These are phyloP conservation scores for Trichoderma harzianum DNA, from an alignment of 2,329 filamentous ascomycete genomes.

Conservation along the genomic window DNA sequence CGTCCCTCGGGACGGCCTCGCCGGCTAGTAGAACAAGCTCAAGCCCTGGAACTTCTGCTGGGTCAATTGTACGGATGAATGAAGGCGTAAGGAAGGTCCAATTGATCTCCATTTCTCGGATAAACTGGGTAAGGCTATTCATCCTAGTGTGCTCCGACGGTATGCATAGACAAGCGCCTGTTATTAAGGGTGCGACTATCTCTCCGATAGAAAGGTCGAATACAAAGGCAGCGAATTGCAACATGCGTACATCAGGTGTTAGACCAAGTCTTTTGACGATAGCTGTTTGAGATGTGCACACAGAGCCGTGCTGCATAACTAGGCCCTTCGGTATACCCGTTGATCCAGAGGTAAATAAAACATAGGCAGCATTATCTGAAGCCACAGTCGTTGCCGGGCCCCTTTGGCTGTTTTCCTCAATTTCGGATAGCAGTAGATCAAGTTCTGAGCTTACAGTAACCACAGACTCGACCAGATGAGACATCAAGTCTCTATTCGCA, in stretches of 20 bases:
- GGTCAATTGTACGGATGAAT: constrained; percentile 6
- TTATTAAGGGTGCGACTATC: constrained; percentile 5
- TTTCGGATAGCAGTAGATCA: not conserved
- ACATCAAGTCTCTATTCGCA: not conserved
- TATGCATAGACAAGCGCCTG: constrained; percentile 12
- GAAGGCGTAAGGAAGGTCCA: constrained; percentile 16
- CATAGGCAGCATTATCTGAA: constrained; percentile 21
- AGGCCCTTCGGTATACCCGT: constrained; percentile 27
- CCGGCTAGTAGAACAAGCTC: constrained; percentile 18
- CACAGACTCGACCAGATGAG: not conserved
- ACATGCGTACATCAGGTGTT: constrained; percentile 7
- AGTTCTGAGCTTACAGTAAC: constrained; percentile 3
- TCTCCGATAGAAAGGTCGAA: constrained; percentile 16
- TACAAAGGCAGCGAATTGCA: constrained; percentile 17
- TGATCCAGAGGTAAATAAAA: constrained; percentile 27
- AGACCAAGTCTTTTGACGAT: constrained; percentile 13
- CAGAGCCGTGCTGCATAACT: constrained; percentile 23
- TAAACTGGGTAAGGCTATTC: constrained; percentile 10
- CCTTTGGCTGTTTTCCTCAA: not conserved
- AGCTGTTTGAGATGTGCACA: constrained; percentile 13
- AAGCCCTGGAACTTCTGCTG: constrained; percentile 14
- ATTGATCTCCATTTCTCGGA: constrained; percentile 6
- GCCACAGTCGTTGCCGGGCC: not conserved
- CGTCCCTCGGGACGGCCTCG: constrained; percentile 15
- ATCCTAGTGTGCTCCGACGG: constrained; percentile 13